Base-by-base conservation (phyloP, 257 asterid genomes). In the Avicennia marina region DNA sequence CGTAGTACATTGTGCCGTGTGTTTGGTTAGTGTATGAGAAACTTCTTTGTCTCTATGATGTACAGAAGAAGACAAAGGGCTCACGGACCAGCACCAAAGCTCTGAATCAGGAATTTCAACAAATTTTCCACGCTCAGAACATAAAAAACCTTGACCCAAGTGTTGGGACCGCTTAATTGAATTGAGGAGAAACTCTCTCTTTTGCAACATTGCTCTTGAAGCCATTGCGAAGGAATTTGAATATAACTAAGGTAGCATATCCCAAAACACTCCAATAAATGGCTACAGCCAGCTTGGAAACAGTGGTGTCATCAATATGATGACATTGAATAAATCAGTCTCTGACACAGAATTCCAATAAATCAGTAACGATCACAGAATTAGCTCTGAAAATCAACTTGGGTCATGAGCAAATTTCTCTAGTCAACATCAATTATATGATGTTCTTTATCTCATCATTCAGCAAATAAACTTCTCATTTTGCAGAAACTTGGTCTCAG, bases 191-290 rank as follows among this genome's bases (percentile, higher is more conserved):
- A 42, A 67, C 71, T 63, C 84, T 55, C 70, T 91, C 74, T 73
- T 80, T 50, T 63, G 75, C 66, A 80, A 68, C 70, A 88, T 72
- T 62, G 94, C 88, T 74, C 89, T 82, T 34, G 96, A 83, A 70
- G 96, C 88, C 96, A 91, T 90, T 47, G 62, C 53, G 60, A 66
- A 58, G 65, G 58, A 64, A 21, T 56, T 31, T 50, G 71, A 65
- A 69, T 59, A 58, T 67, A 75, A 69, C 74, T 75, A 74, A 29
- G 51, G 52, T 15, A 58, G 38, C 76, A 73, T 80, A 59, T 58
- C 70, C 63, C 62, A 69, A 72, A 57, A 54, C 75, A 49, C 59
- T 36, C 58, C n/a, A 26, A 46, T 11, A 26, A 7, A 5, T 8
- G 33, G 3, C 10, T 3, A 7, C 6, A 12, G 41, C 41, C 13